Base-by-base conservation (phyloP, 164 flowering plant genomes). In the Chimonanthus praecox region DNA sequence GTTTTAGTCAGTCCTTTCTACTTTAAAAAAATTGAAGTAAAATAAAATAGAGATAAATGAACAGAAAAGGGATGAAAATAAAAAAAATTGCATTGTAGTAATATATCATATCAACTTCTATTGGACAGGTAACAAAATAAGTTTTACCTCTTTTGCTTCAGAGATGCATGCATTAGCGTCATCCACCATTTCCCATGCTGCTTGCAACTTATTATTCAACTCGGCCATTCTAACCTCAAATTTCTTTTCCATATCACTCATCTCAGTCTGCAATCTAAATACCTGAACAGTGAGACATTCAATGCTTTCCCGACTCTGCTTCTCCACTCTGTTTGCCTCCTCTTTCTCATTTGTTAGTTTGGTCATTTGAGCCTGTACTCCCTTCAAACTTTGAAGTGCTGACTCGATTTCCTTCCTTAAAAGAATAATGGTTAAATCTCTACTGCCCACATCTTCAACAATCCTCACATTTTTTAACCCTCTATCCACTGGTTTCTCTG, bases 401-500 rank as follows among this genome's bases (percentile, higher is more conserved):
- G 80, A 85, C 72, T 87, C 93, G 62, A 92, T 80, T 86, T 94
- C 97, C 77, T 85, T 83, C 78, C 77, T 90, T 68, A 92, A 78
- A 78, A 90, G 92, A 78, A 72, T 58, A 71, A 89, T 80, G 47
- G 89, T 80, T 51, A 68, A 9, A 79, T 87, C 91, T 80, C 79
- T 78, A 20, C 77, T 78, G 75, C 21, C 71, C 3, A n/a, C 62
- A 78, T 70, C 77, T 69, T 77, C 78, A 68, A 16, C 68, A 69
- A 58, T 66, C 68, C 63, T 78, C 70, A 71, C 58, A 47, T 78
- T 65, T 18, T 48, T 78, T 67, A 71, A 50, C 72, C 15, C 58
- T 49, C 47, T 48, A 66, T 66, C 48, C 44, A 66, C 68, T 46
- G 68, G 45, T 48, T 58, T 61, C 21, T 69, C 43, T 18, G 75